Conservation (phyloP, 2,329 filamentous ascomycete genomes). For the Penicillium sp. region DNA sequence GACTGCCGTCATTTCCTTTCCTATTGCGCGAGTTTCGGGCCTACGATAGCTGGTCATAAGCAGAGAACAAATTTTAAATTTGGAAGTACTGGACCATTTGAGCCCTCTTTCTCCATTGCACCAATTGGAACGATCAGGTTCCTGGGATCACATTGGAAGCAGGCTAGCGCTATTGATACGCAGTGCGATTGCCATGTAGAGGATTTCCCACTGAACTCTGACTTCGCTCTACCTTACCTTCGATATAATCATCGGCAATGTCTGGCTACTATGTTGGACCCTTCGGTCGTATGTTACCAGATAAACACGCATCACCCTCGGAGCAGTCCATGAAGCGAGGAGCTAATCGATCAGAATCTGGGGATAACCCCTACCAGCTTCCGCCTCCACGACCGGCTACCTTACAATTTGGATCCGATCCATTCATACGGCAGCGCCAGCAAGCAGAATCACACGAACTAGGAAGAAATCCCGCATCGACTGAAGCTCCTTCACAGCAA, state of each 20-base stretch:
- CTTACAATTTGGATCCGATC: slow-evolving; percentile 42
- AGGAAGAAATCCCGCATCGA: slow-evolving; percentile 14
- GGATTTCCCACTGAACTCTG: slow-evolving; percentile 9
- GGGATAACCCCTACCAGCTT: slow-evolving; percentile 43
- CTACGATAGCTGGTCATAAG: background rate
- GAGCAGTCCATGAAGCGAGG: slow-evolving; percentile 31
- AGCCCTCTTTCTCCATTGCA: background rate
- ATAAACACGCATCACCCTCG: slow-evolving; percentile 28
- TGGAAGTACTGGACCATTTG: background rate
- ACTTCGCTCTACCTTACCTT: slow-evolving; percentile 1
- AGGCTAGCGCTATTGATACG: slow-evolving; percentile 1
- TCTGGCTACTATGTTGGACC: slow-evolving; percentile 44
- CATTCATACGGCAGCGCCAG: slow-evolving; percentile 32
- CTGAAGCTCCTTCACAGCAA: slow-evolving; percentile 24
- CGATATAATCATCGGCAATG: slow-evolving; percentile 30
- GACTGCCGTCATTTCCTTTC: background rate
- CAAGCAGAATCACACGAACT: slow-evolving; percentile 28
- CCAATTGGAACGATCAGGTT: background rate
- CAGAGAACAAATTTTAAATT: background rate
- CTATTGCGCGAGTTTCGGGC: background rate
- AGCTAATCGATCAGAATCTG: slow-evolving; percentile 38
- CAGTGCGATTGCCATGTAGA: slow-evolving; percentile 18
- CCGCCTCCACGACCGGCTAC: slow-evolving; percentile 42
- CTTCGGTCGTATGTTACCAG: slow-evolving; percentile 46
- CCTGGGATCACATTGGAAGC: background rate